Base-by-base conservation (phyloP, 2,329 filamentous ascomycete species). In the Monosporascus sp. region DNA sequence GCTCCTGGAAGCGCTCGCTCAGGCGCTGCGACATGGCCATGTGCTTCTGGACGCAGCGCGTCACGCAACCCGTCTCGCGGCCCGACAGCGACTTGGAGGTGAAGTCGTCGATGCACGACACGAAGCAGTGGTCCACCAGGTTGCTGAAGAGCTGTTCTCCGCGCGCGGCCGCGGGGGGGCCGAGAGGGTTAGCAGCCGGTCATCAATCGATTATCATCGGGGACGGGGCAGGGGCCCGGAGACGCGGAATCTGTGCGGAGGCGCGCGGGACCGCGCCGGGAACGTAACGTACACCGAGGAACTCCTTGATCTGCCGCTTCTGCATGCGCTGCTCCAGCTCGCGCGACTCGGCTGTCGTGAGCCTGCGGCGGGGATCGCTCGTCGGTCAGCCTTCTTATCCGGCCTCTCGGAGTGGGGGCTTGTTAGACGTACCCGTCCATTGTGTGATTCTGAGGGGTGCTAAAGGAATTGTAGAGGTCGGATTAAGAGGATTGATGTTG, bases 271-370 rank as follows among this genome's bases (percentile, higher is more conserved):
- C 49, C 50, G 50, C 50, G 47, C 56, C 53, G 18, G 31, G 49
- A 35, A 22, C 20, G 20, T 38, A 53, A 80, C 90, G 65, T 81
- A 97, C 94, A 67, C 85, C 89, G 87, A 97, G 96, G 71, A 99
- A 97, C 72, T 97, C 93, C 78, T 96, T 96, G 81, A 99, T 90
- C 77, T 99, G 94, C 77, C 94, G 95, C 77, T 89, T 89, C 79
- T 97, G 91, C 84, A 99, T 92, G 74, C 94, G 91, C 76, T 84
- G 77, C 75, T 96, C 88, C 70, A 99, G 88, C 81, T 94, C 90
- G 77, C 90, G 89, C 79, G 95, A 89, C 80, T 97, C 93, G 66
- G 84, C 73, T 66, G 80, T 71, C 63, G 83, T 89, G 70, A 96
- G 87, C 71, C 79, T 80, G 57, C 37, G 7, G 20, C 24, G 37